Percentiles rank a stretch among this genome's conserved stretches.
phyloP scores from a whole-genome alignment of 495 filamentous ascomycete genomes.

The Neurospora hispaniola region DNA sequence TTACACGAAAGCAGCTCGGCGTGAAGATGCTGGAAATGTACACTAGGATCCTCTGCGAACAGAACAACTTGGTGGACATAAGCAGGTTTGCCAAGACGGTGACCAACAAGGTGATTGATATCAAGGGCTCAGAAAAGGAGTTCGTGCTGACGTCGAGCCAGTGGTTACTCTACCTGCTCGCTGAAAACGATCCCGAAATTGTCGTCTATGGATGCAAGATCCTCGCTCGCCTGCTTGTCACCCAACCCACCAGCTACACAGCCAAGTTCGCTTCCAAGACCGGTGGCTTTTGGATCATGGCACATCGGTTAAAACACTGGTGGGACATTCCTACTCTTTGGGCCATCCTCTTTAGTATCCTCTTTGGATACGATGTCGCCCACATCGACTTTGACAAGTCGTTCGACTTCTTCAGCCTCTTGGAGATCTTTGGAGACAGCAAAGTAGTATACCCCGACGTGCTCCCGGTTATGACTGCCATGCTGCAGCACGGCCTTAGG shows the following conservation, averaged over 20 bases:
- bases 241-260: constrained; percentile 67
- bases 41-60: constrained; percentile 68
- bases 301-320: constrained; percentile 69
- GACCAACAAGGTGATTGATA: constrained; percentile 73
- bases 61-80: constrained; percentile 53
- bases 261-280: constrained; percentile 76
- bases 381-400: constrained; percentile 60
- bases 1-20: constrained; percentile 55
- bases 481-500: constrained; percentile 75
- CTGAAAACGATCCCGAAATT: constrained; percentile 74
- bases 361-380: constrained; percentile 75
- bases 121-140: constrained; percentile 8
- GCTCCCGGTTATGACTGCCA: constrained; percentile 68
- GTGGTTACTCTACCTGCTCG: constrained; percentile 93
- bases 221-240: constrained; percentile 70
- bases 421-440: constrained; percentile 57
- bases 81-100: constrained; percentile 89
- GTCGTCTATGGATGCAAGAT: constrained; percentile 77
- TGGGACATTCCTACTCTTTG: constrained; percentile 81
- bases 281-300: constrained; percentile 78
- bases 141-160: constrained; percentile 38
- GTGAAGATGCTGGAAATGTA: constrained; percentile 72
- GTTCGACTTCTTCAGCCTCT: constrained; percentile 61
- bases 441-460: constrained; percentile 68
- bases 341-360: constrained; percentile 79